Evolutionary conservation across 768 basidiomycete genomes (phyloP), one percentile per base, ranked within the genome.

Genomic region (Pleurotus platypus): DNA sequence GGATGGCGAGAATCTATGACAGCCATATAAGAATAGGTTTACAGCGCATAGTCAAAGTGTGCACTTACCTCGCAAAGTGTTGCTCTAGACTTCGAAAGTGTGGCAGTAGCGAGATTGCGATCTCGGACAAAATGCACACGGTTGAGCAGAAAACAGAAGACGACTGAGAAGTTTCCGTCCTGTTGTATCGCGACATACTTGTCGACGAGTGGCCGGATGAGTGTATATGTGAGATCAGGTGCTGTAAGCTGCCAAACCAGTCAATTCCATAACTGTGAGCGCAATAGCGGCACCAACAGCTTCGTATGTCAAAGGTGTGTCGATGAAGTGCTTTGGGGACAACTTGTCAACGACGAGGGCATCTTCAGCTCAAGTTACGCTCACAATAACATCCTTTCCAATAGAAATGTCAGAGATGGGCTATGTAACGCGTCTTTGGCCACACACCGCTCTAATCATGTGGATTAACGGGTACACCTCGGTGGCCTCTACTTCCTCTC

Each of bases 141-240:
- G 70, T 94, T 96, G 55, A 97, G 74, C 2, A 97, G 84, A 58
- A 94, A 81, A 64, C 92, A 93, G 66, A 97, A 97, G 4, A 92
- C 87, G 58, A 92, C 75, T 4, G 93, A 85, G 67, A 87, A 83
- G 72, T 97, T 98, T 22, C 89, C 87, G 46, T 76, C 67, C 24
- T 76, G 79, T 66, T 92, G 89, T 49, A 94, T 72, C 8, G 78
- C 77, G 27, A 81, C 73, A 70, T 97, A 97, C 73, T 94, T 96
- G 58, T 94, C 90, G 47, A 87, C 83, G 30, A 98, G 78, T 0
- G 95, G 95, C 38, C 86, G 88, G 55, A 96, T 78, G 60, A 98
- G 86, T 1, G 92, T 89, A 67, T 97, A 97, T 1, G 90, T 93
- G 37, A 94, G 80, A 68, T 98, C 95, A 1, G 95, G 92, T 1